phyloP scores from a whole-genome alignment of 257 asterid genomes.

The Capsicum chinense region DNA sequence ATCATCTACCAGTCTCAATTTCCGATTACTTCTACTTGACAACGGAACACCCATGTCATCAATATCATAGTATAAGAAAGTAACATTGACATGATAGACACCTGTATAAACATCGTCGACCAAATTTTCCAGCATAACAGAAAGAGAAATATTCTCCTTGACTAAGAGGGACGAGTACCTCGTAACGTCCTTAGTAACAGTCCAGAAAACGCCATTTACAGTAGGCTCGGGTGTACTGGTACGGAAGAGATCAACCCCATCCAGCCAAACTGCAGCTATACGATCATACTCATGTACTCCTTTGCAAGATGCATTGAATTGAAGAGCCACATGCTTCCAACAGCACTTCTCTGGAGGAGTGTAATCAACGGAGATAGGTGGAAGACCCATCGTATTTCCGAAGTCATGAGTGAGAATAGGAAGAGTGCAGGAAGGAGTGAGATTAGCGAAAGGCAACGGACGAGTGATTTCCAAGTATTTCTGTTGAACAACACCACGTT shows the following conservation, averaged over 20 bases:
- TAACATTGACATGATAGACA: slow-evolving; percentile 55
- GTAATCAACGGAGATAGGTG: slow-evolving; percentile 59
- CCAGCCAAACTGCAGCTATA: slow-evolving; percentile 83
- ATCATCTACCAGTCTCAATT: slow-evolving; percentile 19
- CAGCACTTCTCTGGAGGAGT: slow-evolving; percentile 62
- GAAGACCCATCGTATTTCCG: slow-evolving; percentile 62
- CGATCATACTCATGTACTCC: slow-evolving; percentile 73
- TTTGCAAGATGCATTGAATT: slow-evolving; percentile 59
- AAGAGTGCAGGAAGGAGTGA: slow-evolving; percentile 64
- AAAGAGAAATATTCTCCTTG: slow-evolving; percentile 51
- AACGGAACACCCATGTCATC: neutral
- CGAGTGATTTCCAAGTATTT: slow-evolving; percentile 38
- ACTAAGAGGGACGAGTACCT: slow-evolving; percentile 64
- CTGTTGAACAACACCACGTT: slow-evolving; percentile 36
- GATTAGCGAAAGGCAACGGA: slow-evolving; percentile 39
- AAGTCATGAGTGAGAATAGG: slow-evolving; percentile 59
- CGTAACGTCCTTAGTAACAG: slow-evolving; percentile 66
- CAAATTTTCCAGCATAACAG: slow-evolving; percentile 78
- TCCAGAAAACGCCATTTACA: slow-evolving; percentile 60
- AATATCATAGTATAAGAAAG: slow-evolving; percentile 60
- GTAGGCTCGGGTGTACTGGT: slow-evolving; percentile 86
- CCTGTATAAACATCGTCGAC: slow-evolving; percentile 69
- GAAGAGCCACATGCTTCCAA: slow-evolving; percentile 70
- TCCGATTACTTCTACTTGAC: neutral
- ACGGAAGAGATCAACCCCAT: slow-evolving; percentile 80